Base-by-base conservation (phyloP, 78 protist genomes). In the Planoprotostelium fungivorum region DNA sequence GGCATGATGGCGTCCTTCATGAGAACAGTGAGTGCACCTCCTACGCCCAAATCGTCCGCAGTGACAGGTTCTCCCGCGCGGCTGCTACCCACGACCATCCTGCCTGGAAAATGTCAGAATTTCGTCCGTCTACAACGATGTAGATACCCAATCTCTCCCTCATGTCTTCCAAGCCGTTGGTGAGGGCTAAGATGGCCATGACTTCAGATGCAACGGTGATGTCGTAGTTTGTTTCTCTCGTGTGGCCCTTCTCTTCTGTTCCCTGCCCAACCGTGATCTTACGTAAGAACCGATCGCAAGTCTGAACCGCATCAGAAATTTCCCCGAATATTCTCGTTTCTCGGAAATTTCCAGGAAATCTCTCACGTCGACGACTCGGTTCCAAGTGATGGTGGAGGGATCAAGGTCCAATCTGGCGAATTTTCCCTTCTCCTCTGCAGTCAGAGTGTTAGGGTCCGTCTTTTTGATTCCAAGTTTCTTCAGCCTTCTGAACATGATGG, bases 131-230 rank as follows among this genome's bases (percentile, higher is more conserved):
- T n/a, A n/a, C n/a, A n/a, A n/a, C n/a, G n/a, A n/a, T n/a, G 16
- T 85, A 35, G 35, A 25, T 16, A 86, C 96, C 96, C 1, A 97
- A 35, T 34, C 98, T 87, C 39, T 94, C 93, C 37, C 98, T 88
- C 96, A 97, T 91, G 91, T 98, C 99, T 1, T 84, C 90, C 63
- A 96, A 63, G 73, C 38, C 63, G 1, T 83, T 94, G 83, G 98
- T 63, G 1, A 98, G 96, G 1, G 99, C 99, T 0, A 98, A 86
- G n/a, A 98, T 89, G 38, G 99, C 99, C 99, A 99, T 99, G 63
- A 97, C 90, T 89, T 99, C 99, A 0, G 96, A 91, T 1, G 99
- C 99, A 36, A 98, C 99, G 28, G 99, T 25, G 86, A 99, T 99
- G 89, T 98, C 99, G 90, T 95, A 99, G 36, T 94, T 92, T 0